Conservation (phyloP, 345 rosid species). For the Populus nigra region DNA sequence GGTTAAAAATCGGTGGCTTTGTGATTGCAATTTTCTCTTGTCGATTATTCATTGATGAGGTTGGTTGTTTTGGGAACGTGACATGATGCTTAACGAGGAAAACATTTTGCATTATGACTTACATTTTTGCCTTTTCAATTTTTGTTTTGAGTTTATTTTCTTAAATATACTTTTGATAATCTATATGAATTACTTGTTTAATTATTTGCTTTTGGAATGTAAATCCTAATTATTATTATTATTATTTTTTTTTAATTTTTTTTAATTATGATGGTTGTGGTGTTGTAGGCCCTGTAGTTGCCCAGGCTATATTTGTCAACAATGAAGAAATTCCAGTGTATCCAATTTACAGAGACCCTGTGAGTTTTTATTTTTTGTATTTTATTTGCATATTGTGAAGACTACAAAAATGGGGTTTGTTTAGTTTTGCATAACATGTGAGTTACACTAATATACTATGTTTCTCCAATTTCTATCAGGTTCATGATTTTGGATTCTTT, state of each 20-base stretch:
- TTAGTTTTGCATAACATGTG: too few relatives aligned
- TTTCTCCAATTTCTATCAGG: slow-evolving; percentile 40
- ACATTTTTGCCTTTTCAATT: too few relatives aligned
- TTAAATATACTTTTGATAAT: too few relatives aligned
- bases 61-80: too few relatives aligned
- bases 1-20: neutral
- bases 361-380: slow-evolving; percentile 29
- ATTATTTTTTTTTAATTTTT: too few relatives aligned
- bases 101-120: too few relatives aligned
- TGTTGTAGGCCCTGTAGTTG: slow-evolving; percentile 83
- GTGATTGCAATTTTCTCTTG: neutral
- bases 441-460: too few relatives aligned
- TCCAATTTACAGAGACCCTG: slow-evolving; percentile 90
- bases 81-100: too few relatives aligned
- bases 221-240: too few relatives aligned
- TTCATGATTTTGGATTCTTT: slow-evolving; percentile 98
- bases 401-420: neutral
- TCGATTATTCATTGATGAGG: neutral
- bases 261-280: slow-evolving; percentile 3
- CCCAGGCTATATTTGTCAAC: slow-evolving; percentile 91
- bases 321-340: slow-evolving; percentile 80
- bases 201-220: too few relatives aligned
- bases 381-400: neutral
- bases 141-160: too few relatives aligned
- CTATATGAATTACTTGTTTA: too few relatives aligned